These are phyloP conservation scores for Diplodia sapinea DNA, from an alignment of 2,329 filamentous ascomycete genomes.

Conservation along the genomic window DNA sequence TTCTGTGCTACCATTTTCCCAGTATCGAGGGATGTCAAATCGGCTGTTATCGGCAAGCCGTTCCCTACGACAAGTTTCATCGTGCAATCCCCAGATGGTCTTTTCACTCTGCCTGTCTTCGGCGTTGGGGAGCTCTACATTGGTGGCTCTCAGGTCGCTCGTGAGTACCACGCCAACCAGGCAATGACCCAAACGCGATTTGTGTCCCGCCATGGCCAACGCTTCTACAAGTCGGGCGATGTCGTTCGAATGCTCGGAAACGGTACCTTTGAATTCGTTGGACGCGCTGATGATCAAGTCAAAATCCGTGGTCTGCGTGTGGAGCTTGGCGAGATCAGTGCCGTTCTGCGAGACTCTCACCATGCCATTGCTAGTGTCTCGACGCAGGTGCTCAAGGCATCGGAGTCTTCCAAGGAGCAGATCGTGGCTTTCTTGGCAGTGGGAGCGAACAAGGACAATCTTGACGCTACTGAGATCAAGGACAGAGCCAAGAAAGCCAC, in stretches of 20 bases:
- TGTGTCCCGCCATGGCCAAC: constrained; percentile 39
- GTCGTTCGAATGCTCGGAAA: constrained; percentile 47
- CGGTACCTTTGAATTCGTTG: constrained; percentile 49
- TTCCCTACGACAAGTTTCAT: constrained; percentile 51
- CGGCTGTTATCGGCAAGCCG: constrained; percentile 51
- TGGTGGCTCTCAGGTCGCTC: constrained; percentile 53
- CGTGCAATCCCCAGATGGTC: constrained; percentile 42
- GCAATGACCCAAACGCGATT: constrained; percentile 44
- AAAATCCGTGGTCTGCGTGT: constrained; percentile 49
- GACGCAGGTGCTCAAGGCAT: constrained; percentile 43
- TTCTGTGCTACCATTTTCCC: constrained; percentile 54
- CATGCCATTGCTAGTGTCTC: constrained; percentile 37
- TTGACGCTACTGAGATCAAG: constrained; percentile 34
- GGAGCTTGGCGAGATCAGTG: constrained; percentile 48
- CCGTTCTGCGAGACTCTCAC: constrained; percentile 39
- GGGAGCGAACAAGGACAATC: constrained; percentile 26
- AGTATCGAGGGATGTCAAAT: constrained; percentile 39
- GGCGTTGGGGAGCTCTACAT: constrained; percentile 55
- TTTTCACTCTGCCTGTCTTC: constrained; percentile 46
- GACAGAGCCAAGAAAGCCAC: constrained; percentile 35
- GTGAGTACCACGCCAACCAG: constrained; percentile 50
- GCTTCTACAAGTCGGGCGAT: constrained; percentile 49
- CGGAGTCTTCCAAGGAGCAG: constrained; percentile 41
- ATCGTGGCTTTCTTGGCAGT: constrained; percentile 45
- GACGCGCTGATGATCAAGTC: constrained; percentile 49